Base-by-base conservation (phyloP, 495 filamentous ascomycete species). In the Mytilinidion resinicola region DNA sequence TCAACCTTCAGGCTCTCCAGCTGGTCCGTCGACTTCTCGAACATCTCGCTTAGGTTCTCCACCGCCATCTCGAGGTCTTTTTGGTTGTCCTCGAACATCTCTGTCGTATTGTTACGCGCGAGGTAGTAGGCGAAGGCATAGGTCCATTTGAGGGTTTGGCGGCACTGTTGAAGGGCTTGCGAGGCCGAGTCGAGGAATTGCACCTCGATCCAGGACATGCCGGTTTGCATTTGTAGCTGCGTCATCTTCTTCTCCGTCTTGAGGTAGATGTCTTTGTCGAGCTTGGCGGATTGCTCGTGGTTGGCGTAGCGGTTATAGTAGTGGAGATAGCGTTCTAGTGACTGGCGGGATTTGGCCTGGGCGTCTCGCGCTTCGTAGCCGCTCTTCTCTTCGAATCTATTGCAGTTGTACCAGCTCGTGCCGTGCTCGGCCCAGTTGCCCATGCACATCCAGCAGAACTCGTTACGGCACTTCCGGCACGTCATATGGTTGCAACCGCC, bases 391-490 rank as follows among this genome's bases (percentile, higher is more conserved):
- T 97, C 93, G 68, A 87, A 98, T 6, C 93, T 79, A 67, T 95
- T 98, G 80, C 93, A 98, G 70, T 96, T 98, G 74, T 98, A 98
- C 93, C 93, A 98, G 74, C 90, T 96, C n/a, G 93, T 97, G 56
- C 93, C 93, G 67, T 98, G 93, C 70, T 98, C 93, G 1, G 90
- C 91, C 93, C 93, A 98, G 9, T 95, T 76, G 0, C 93, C 93
- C 93, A 98, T 98, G 71, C 93, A 98, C 84, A 98, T 96, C 93
- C 93, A 98, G 77, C 93, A 98, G 67, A 98, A 98, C 71, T 98
- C 93, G 69, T 97, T 86, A 67, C 93, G 91, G 77, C 93, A 98
- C 73, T 98, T 98, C 46, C 93, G 82, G 72, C 93, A 98, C 0
- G 93, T 98, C 93, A 98, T 98, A 69, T 98, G 93, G 77, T 98